These are phyloP conservation scores for Daldinia caldariorum DNA, from an alignment of 495 filamentous ascomycete species.

Conservation along the genomic window DNA sequence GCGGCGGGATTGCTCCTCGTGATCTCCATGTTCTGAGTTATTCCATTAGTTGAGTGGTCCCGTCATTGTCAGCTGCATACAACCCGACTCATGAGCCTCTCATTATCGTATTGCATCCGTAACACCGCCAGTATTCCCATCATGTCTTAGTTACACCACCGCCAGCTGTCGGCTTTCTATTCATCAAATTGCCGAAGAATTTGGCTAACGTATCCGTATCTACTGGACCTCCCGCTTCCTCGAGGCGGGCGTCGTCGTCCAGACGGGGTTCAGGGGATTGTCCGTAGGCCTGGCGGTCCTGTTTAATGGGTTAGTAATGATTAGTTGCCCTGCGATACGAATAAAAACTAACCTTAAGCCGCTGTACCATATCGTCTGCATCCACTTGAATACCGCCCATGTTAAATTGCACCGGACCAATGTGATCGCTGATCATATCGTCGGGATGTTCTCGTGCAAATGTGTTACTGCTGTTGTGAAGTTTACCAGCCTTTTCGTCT, in stretches of 20 bases:
- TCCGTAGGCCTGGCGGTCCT: slow-evolving; percentile 60
- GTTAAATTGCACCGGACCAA: slow-evolving; percentile 96
- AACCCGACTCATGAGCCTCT: background rate
- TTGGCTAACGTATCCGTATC: slow-evolving; percentile 61
- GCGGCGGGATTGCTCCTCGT: background rate
- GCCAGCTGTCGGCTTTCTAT: slow-evolving; percentile 45
- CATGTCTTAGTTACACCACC: slow-evolving; percentile 32
- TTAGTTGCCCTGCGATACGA: background rate
- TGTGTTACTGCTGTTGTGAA: slow-evolving; percentile 44
- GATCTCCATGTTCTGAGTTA: background rate
- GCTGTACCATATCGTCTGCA: slow-evolving; percentile 92
- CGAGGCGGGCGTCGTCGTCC: slow-evolving; percentile 45
- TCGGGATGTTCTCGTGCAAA: slow-evolving; percentile 56
- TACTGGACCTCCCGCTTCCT: slow-evolving; percentile 50
- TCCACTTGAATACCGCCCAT: slow-evolving; percentile 97
- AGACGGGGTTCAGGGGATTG: slow-evolving; percentile 50
- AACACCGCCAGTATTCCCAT: slow-evolving; percentile 5
- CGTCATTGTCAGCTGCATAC: background rate
- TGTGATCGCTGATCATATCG: slow-evolving; percentile 82
- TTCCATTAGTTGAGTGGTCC: background rate
- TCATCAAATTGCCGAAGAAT: slow-evolving; percentile 62
- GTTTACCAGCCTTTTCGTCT: slow-evolving; percentile 69
- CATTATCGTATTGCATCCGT: background rate
- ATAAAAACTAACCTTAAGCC: slow-evolving; percentile 73
- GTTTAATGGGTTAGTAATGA: slow-evolving; percentile 27